These are phyloP conservation scores for Fusarium marasasianum DNA, from an alignment of 2,329 filamentous ascomycete species.

Conservation along the genomic window DNA sequence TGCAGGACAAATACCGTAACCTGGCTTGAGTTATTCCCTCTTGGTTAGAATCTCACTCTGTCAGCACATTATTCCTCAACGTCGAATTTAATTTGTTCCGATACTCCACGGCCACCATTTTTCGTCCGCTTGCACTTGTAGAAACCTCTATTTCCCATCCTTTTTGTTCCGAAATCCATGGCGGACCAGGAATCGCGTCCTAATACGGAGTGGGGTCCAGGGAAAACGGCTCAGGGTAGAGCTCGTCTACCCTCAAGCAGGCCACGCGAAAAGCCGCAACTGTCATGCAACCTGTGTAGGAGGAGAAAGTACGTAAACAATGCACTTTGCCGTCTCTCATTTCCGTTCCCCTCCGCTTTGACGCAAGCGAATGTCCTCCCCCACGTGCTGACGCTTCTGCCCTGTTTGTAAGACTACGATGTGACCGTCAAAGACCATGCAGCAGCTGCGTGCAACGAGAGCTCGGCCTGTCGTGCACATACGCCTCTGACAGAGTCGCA, in stretches of 20 bases:
- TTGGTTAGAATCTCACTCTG: background rate
- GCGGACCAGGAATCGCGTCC: background rate
- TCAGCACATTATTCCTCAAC: background rate
- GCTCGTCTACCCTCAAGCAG: constrained; percentile 12
- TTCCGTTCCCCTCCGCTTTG: background rate
- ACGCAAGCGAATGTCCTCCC: background rate
- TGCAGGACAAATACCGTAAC: background rate
- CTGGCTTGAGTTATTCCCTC: background rate
- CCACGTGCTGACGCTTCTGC: background rate
- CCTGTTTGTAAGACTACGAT: background rate
- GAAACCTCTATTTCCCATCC: background rate
- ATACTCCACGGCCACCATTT: background rate
- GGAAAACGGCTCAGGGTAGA: constrained; percentile 3
- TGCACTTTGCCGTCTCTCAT: background rate
- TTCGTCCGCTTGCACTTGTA: background rate
- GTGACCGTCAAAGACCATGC: constrained; percentile 17
- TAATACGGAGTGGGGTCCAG: background rate
- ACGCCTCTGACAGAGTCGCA: background rate
- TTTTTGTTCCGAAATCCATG: background rate
- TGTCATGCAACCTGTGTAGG: constrained; percentile 19
- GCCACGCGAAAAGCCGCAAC: background rate
- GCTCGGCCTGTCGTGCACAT: constrained; percentile 4
- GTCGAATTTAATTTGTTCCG: background rate
- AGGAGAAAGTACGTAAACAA: background rate
- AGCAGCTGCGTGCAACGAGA: constrained; percentile 12